Evolutionary conservation across 106 monocot genomes (phyloP).

Genomic region (Dendrobium huoshanense): DNA sequence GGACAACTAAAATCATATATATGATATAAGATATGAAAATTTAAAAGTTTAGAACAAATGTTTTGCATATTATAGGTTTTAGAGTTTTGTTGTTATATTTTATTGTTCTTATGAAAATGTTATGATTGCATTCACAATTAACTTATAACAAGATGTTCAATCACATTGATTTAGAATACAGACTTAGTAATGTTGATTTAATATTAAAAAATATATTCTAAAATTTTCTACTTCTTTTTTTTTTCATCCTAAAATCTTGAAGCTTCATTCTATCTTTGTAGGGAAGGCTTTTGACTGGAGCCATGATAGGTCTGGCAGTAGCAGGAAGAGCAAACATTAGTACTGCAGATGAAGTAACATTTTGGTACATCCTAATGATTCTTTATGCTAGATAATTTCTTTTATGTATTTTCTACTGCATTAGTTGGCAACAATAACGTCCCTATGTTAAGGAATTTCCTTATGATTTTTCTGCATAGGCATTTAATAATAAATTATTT

Average conservation of each 20-base stretch:
- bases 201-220: not conserved
- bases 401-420: not conserved
- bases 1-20: not conserved
- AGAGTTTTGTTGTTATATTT: not conserved
- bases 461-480: not conserved
- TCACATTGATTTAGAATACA: not conserved
- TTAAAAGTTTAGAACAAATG: not conserved
- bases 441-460: not conserved
- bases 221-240: not conserved
- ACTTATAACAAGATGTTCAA: not conserved
- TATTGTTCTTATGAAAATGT: not conserved
- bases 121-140: not conserved
- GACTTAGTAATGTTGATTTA: not conserved
- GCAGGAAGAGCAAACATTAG: constrained; percentile 96
- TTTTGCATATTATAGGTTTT: not conserved
- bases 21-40: not conserved
- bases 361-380: constrained; percentile 53
- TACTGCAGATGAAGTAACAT: constrained; percentile 91
- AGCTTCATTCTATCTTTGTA: constrained; percentile 18
- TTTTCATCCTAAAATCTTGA: not conserved
- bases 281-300: constrained; percentile 83
- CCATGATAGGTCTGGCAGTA: constrained; percentile 74
- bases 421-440: not conserved
- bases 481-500: not conserved
- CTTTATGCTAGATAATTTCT: constrained; percentile 1